Evolutionary conservation across 805 yeast genomes (phyloP), one percentile per base, ranked within the genome.

Genomic region (Candida nemodendra): DNA sequence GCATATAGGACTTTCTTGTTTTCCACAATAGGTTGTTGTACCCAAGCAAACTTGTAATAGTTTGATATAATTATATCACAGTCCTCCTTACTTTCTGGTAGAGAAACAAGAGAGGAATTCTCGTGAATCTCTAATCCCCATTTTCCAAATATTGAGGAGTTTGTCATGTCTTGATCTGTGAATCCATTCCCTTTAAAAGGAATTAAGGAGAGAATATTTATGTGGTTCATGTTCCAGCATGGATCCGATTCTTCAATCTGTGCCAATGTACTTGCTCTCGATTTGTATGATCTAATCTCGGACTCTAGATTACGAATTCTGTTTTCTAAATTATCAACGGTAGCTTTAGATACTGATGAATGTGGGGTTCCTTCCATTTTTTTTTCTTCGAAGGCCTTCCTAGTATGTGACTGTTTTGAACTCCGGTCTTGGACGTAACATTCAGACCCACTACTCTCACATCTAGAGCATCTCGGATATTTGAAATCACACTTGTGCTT

Each of bases 401-500:
- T 22, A 15, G 35, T 19, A 14, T 26, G 42, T 7, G 34, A 19
- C 29, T 43, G 39, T 29, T 32, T 41, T 4, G 52, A 39, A 12
- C 26, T 16, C 12, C 46, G 44, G 26, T 51, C 54, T 24, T 43
- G 45, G 2, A 51, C 44, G 22, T 47, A 13, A 32, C 56, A 51
- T 4, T 45, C 42, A 6, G 37, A 32, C 9, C 42, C 43, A 4
- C 45, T 36, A 13, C 46, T 26, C 19, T 24, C 39, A 25, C 57
- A 52, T 5, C 55, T 41, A 8, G 53, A 39, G 28, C 57, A 52
- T n/a, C 36, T 45, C 4, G 57, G 57, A 25, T 36, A 52, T 14
- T 18, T 30, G 30, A 45, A 49, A 24, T 52, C 57, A 29, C 57
- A 52, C 27, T 42, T 50, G 36, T 51, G 53, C 38, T 52, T 52